These are phyloP conservation scores for Coemansia sp. DNA, from an alignment of 192 early-diverging fungal genomes.

Conservation along the genomic window DNA sequence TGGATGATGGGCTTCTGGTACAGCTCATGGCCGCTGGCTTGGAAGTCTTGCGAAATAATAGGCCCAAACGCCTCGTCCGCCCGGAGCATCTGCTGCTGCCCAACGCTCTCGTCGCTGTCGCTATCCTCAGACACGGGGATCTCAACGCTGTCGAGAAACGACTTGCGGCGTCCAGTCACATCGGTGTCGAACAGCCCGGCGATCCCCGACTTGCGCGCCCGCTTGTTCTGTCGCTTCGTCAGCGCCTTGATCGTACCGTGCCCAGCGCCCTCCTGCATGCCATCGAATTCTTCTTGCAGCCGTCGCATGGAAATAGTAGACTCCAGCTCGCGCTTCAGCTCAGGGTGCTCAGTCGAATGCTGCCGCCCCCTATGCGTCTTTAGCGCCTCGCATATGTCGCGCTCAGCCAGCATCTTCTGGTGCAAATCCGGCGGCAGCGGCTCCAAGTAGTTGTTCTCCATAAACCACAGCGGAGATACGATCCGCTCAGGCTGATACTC, in stretches of 20 bases:
- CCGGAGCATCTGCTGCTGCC: neutral
- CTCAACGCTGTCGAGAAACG: conserved; percentile 44
- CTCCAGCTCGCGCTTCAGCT: conserved; percentile 43
- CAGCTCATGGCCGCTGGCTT: conserved; percentile 11
- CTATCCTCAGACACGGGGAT: conserved; percentile 28
- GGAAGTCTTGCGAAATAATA: conserved; percentile 47
- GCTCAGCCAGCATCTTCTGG: conserved; percentile 34
- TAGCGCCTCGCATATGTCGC: conserved; percentile 32
- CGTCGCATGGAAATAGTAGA: conserved; percentile 38
- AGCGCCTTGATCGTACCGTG: conserved; percentile 49
- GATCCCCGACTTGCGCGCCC: conserved; percentile 27
- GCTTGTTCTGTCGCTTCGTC: conserved; percentile 37
- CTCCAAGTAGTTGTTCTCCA: conserved; percentile 35
- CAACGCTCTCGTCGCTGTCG: conserved; percentile 19
- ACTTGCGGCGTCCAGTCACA: conserved; percentile 21
- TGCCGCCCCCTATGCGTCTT: conserved; percentile 7
- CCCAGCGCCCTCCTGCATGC: neutral
- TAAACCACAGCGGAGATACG: conserved; percentile 38
- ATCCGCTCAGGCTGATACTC: conserved; percentile 7
- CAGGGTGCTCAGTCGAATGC: conserved; percentile 30
- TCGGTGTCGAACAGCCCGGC: conserved; percentile 26
- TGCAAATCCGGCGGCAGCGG: conserved; percentile 28
- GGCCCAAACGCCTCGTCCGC: conserved; percentile 39
- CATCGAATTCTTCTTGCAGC: conserved; percentile 39
- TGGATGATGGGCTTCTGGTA: neutral